Percentiles rank a stretch among this genome's conserved stretches.
phyloP scores from a whole-genome alignment of 768 basidiomycete genomes.

The Lentinula guzmanii region DNA sequence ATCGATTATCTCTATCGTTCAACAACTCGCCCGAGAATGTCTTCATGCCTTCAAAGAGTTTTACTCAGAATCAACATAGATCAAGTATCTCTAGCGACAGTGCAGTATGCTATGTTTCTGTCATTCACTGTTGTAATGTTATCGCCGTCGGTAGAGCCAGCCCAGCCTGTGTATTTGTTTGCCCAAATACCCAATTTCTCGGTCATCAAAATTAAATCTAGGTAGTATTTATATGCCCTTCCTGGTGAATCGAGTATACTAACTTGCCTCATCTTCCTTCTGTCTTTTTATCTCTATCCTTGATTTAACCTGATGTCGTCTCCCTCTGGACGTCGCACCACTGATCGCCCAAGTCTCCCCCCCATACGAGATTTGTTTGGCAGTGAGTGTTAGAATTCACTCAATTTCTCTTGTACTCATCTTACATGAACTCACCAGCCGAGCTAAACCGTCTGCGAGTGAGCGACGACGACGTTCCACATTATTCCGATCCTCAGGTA shows the following conservation, averaged over 20 bases:
- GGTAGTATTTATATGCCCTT: slow-evolving; percentile 8
- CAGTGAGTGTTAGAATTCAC: slow-evolving; percentile 28
- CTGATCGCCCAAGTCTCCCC: slow-evolving; percentile 57
- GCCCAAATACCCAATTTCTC: background rate
- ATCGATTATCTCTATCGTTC: background rate
- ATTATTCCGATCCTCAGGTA: slow-evolving; percentile 5
- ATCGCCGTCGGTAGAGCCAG: background rate
- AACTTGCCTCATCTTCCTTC: slow-evolving; percentile 7
- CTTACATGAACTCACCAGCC: slow-evolving; percentile 22
- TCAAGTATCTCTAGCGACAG: slow-evolving; percentile 1
- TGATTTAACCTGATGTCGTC: slow-evolving; percentile 11
- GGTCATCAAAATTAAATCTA: background rate
- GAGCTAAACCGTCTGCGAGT: slow-evolving; percentile 44
- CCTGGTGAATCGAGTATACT: slow-evolving; percentile 5
- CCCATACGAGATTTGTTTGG: slow-evolving; percentile 66
- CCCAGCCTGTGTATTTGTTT: background rate
- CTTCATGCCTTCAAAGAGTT: background rate
- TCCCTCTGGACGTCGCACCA: slow-evolving; percentile 14
- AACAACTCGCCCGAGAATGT: background rate
- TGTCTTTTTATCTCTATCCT: slow-evolving; percentile 1
- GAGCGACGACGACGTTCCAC: slow-evolving; percentile 27
- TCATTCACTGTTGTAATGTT: background rate
- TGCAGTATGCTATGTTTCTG: background rate
- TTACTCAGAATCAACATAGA: background rate
- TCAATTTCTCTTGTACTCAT: background rate